These are phyloP conservation scores for Rhizopogon vesiculosus DNA, from an alignment of 768 basidiomycete genomes.

Conservation along the genomic window DNA sequence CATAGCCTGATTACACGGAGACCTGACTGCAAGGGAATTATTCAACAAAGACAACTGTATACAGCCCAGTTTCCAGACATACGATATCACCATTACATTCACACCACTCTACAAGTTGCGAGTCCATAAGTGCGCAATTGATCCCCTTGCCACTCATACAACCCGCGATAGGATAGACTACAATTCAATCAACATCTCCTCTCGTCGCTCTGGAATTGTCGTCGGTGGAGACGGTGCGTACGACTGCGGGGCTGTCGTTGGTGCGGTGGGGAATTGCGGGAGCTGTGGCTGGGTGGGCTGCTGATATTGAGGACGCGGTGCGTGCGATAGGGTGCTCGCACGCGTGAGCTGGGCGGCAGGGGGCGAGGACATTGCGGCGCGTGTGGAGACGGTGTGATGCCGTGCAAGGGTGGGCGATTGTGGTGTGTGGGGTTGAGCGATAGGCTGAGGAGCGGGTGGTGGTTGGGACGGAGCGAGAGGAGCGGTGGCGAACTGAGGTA, in stretches of 20 bases:
- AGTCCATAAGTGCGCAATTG: background rate
- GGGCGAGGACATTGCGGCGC: background rate
- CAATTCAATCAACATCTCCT: conserved; percentile 46
- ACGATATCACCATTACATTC: background rate
- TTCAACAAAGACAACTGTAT: no score
- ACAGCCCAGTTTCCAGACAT: no score
- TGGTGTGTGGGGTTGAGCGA: conserved; percentile 7
- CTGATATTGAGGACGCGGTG: conserved; percentile 6
- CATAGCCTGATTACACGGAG: no score
- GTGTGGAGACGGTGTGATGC: conserved; percentile 14
- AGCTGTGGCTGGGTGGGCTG: conserved; percentile 26
- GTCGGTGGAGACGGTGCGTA: conserved; percentile 45
- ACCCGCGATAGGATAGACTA: conserved; percentile 6
- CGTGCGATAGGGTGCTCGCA: background rate
- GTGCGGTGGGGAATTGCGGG: conserved; percentile 63
- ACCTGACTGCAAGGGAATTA: no score
- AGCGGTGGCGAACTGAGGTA: conserved; percentile 11
- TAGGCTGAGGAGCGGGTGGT: conserved; percentile 3
- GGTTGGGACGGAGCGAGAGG: background rate
- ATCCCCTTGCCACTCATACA: background rate
- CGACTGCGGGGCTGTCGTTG: conserved; percentile 53
- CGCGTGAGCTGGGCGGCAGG: background rate
- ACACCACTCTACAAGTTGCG: background rate
- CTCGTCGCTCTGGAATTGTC: conserved; percentile 58
- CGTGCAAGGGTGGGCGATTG: conserved; percentile 13